Evolutionary conservation across 2,329 filamentous ascomycete genomes (phyloP), one percentile per base, ranked within the genome.

Genomic region (Aspergillus novofumigatus): DNA sequence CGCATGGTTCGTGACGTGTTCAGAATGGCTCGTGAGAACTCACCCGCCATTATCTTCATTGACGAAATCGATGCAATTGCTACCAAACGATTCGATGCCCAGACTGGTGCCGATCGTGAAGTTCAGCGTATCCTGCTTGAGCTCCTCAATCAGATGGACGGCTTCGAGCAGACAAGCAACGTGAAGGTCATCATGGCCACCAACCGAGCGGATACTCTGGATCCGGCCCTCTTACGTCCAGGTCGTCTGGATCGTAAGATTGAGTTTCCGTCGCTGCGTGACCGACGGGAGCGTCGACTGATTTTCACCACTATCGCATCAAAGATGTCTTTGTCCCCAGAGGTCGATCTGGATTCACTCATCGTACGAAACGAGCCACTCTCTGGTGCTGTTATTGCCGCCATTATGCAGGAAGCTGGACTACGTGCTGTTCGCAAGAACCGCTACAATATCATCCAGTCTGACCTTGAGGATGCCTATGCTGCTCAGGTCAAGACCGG

Each of bases 161-260:
- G 94, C 64, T 99, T 99, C 80, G 94, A 99, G 76, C 94, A 99
- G 78, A 96, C 92, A 0, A 90, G 91, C 74, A 99, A 99, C 77
- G 94, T 99, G 78, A 99, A 99, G 81, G 94, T 99, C 74, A 99
- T 99, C 80, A 99, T 99, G 94, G 94, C 94, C 65, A 99, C 94
- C 65, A 99, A 99, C 81, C 89, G 94, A 74, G 93, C 94, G 64
- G 94, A 97, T 76, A 99, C 94, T 6, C 84, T 99, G 63, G 94
- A 99, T 73, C 94, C 94, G 17, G 94, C 94, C 45, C 83, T 99
- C 60, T 85, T 99, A 60, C 91, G 94, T 68, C 94, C 94, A 32
- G 94, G 94, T 65, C 92, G 94, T 80, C 83, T 99, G 58, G 94
- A 99, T 77, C 85, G 94, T 72, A 99, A 99, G 83, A 99, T 99